Base-by-base conservation (phyloP, 2,329 filamentous ascomycete genomes). In the Stemphylium lycopersici region DNA sequence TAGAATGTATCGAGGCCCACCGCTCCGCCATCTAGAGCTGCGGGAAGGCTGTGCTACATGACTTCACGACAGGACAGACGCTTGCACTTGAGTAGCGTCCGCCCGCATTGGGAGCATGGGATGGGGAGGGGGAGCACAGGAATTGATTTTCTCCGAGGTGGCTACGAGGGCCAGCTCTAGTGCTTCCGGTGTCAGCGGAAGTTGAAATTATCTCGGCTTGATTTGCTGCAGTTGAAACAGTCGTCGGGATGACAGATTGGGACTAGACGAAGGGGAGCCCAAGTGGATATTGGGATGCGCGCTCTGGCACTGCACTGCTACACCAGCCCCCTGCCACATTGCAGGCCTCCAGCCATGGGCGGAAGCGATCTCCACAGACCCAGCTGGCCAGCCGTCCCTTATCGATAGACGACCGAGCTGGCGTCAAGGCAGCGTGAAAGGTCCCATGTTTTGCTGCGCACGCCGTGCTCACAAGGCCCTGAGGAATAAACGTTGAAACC, bases 321-420 rank as follows among this genome's bases (percentile, higher is more conserved):
- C 26, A 29, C 26, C 26, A 29, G 8, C 15, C 22, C 24, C 51
- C 51, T 26, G 39, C 51, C 18, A 39, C n/a, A 46, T 22, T 34
- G 22, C 26, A 50, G 39, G 46, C 39, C 36, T 31, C 37, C 41
- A 22, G 24, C 4, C 3, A 26, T 24, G 29, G 32, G 29, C 26
- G 39, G 51, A 26, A 36, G 32, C 51, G 44, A 49, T 54, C 46
- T 43, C 51, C 51, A 49, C 46, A 42, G 33, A 39, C 40, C 33
- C 39, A 43, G 51, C 24, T 18, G 33, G 33, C 24, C 20, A 18
- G 38, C 45, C 34, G 36, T 41, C 20, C 24, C 52, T 55, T 55
- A 55, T 55, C 52, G 52, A 55, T 55, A 49, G 31, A 20, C 34
- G 39, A 29, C 39, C 11, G 26, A 29, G 10, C 8, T 29, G 10